Evolutionary conservation across 225 moss, liverwort and hornwort species (phyloP), one percentile per base, ranked within the genome.

Genomic region (Antitrichia curtipendula): DNA sequence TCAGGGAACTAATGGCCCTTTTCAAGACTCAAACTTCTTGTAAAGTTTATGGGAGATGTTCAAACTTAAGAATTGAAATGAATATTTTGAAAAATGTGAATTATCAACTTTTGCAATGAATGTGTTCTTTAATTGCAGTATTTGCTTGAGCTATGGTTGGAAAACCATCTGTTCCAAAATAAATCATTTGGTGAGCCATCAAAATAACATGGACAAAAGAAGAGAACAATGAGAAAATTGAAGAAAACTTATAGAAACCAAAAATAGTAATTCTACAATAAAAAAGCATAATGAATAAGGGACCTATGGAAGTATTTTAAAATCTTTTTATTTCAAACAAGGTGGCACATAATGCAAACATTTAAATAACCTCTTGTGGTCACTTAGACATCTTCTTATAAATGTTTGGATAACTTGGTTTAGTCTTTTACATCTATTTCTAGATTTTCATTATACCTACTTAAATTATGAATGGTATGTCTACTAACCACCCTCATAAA

Each of bases 131-230:
- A 13, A 2, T 69, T 69, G 40, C 1, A 1, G 2, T 12, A 10
- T 40, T 4, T 68, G 12, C 3, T 6, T 66, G 9, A 61, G 0
- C 4, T 60, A 60, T 0, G 1, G 4, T 31, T 43, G 4, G 2
- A 1, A 45, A 32, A 32, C 6, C 8, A 45, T 1, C 9, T 0
- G 61, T 80, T 60, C 3, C 0, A 32, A 2, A 45, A 61, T 13
- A 61, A 32, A 22, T 32, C 5, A 22, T 61, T 16, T 45, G 14
- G 45, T 43, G 29, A 40, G 5, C 8, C 2, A 8, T 20, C 29
- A 2, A 28, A 59, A 24, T 31, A 24, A 59, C 3, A 29, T 59
- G 4, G 1, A 43, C 4, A 29, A 29, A 19, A 20, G 38, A 20
- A 0, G 0, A 8, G 28, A 78, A 58, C 5, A 27, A 12, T 52